Conservation (phyloP, 2,329 filamentous ascomycete species). For the Trichoderma simmonsii region DNA sequence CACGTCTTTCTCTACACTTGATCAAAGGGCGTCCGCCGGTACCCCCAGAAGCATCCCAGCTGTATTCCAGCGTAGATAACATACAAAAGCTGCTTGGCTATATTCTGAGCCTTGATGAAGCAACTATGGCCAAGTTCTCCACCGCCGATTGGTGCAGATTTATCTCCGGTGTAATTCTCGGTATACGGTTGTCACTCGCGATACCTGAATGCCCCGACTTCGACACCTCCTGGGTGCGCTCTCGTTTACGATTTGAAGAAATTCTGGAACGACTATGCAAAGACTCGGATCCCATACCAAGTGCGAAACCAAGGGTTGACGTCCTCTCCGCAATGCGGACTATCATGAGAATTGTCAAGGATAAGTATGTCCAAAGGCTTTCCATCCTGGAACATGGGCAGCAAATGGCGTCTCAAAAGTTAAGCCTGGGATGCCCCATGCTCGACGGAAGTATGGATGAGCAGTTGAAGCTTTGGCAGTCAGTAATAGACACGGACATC, state of each 20-base stretch:
- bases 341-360: conserved; percentile 44
- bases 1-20: conserved; percentile 11
- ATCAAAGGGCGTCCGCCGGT: conserved; percentile 13
- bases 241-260: conserved; percentile 37
- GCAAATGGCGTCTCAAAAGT: conserved; percentile 26
- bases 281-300: conserved; percentile 23
- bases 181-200: conserved; percentile 47
- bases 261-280: conserved; percentile 38
- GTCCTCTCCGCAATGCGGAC: conserved; percentile 44
- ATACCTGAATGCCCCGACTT: conserved; percentile 36
- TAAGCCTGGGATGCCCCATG: conserved; percentile 44
- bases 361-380: conserved; percentile 42
- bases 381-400: neutral
- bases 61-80: conserved; percentile 26
- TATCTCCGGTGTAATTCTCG: conserved; percentile 41
- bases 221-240: conserved; percentile 38
- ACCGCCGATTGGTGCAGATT: conserved; percentile 44
- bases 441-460: conserved; percentile 38
- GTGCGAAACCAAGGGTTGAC: conserved; percentile 36
- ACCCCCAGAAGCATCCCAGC: conserved; percentile 22
- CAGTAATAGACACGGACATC: conserved; percentile 43
- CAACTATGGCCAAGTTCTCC: conserved; percentile 37
- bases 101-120: conserved; percentile 30
- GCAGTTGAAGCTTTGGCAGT: conserved; percentile 45
- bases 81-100: conserved; percentile 35